Evolutionary conservation across 768 basidiomycete species (phyloP).

Genomic region (Psilocybe cubensis): DNA sequence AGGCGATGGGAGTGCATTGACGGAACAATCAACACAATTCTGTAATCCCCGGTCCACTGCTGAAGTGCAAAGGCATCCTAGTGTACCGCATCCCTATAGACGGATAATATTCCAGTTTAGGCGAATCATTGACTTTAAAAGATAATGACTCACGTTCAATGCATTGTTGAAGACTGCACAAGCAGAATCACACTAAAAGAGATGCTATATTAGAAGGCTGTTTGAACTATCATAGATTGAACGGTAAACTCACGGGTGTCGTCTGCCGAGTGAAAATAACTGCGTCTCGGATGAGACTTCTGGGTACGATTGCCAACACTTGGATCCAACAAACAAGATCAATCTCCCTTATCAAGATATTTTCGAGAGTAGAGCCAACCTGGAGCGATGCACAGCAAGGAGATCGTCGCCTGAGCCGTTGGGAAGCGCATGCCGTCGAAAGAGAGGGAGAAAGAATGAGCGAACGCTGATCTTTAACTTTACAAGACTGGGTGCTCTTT

Average conservation of each 20-base stretch:
- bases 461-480: not conserved
- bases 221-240: too few species aligned
- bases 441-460: not conserved
- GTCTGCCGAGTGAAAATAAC: not conserved
- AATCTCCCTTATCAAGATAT: too few species aligned
- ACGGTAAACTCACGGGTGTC: too few species aligned
- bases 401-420: not conserved
- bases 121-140: not conserved
- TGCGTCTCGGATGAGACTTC: not conserved
- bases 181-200: not conserved
- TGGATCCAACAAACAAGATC: too few species aligned
- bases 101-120: not conserved
- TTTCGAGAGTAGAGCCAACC: too few species aligned
- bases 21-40: constrained; percentile 13
- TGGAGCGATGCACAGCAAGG: not conserved
- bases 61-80: constrained; percentile 9
- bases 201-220: too few species aligned
- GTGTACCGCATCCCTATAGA: constrained; percentile 8
- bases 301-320: not conserved
- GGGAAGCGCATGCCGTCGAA: not conserved
- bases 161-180: constrained; percentile 1
- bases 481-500: not conserved
- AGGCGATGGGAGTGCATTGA: not conserved
- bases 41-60: constrained; percentile 6
- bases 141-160: not conserved